phyloP scores from a whole-genome alignment of 225 moss, liverwort and hornwort genomes.

The Antitrichia curtipendula region DNA sequence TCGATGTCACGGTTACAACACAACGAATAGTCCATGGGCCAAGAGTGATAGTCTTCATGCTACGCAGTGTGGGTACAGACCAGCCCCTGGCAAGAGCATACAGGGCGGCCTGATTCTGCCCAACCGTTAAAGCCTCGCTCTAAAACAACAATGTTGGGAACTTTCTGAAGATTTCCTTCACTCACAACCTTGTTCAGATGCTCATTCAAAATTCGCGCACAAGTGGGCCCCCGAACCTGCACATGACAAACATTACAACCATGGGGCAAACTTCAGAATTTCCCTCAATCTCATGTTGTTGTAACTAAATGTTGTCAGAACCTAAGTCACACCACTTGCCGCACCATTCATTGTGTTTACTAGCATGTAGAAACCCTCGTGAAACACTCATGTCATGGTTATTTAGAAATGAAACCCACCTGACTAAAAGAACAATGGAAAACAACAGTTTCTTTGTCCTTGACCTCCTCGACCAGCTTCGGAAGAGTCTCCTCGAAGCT shows the following conservation, averaged over 20 bases:
- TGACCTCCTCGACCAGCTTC: conserved; percentile 56
- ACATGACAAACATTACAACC: background rate
- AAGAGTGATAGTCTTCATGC: background rate
- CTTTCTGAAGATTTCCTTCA: conserved; percentile 17
- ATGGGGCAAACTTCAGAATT: background rate
- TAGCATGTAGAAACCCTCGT: background rate
- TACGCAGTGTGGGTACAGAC: conserved; percentile 15
- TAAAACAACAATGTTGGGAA: conserved; percentile 56
- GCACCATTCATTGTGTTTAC: background rate
- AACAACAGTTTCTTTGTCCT: conserved; percentile 64
- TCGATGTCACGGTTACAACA: background rate
- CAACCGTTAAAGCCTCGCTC: conserved; percentile 73
- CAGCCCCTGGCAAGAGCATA: conserved; percentile 60
- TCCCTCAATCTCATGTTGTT: background rate
- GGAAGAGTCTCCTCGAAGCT: conserved; percentile 60
- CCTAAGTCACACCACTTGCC: background rate
- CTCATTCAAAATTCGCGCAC: conserved; percentile 48
- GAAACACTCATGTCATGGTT: background rate
- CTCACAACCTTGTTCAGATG: conserved; percentile 30
- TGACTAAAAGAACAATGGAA: conserved; percentile 79
- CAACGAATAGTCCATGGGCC: background rate
- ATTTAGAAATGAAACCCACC: conserved; percentile 12
- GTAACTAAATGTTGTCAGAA: background rate
- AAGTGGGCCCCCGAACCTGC: conserved; percentile 71
- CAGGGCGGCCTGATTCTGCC: conserved; percentile 60